These are phyloP conservation scores for Hyaloscypha finlandica DNA, from an alignment of 495 filamentous ascomycete species.

Conservation along the genomic window DNA sequence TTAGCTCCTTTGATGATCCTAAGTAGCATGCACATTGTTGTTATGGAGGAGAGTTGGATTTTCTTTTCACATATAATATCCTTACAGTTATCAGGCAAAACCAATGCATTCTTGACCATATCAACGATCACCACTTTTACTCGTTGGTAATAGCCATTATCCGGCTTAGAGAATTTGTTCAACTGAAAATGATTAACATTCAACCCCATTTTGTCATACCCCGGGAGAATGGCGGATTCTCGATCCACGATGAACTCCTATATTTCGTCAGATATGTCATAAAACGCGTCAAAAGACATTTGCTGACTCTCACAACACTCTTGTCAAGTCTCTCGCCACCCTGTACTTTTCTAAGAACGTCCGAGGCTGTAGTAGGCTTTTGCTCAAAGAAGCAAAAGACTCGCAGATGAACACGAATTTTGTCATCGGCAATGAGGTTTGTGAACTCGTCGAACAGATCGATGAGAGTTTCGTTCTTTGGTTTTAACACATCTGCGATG, in stretches of 20 bases:
- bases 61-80: no score
- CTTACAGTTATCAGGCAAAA: no score
- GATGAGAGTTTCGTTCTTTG: background rate
- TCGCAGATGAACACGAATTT: background rate
- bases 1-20: no score
- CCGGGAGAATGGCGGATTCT: background rate
- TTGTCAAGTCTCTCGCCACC: background rate
- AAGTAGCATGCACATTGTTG: no score
- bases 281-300: background rate
- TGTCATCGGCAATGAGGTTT: background rate
- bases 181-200: background rate
- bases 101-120: background rate
- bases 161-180: background rate
- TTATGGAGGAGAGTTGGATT: no score
- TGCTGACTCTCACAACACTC: background rate
- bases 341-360: background rate
- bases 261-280: background rate
- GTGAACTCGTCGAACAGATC: background rate
- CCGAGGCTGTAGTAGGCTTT: background rate
- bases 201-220: background rate
- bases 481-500: background rate
- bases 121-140: background rate
- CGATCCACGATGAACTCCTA: background rate
- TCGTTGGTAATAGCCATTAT: background rate
- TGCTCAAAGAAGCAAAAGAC: background rate